Evolutionary conservation across 1,284 basidiomycete genomes (phyloP), one percentile per base, ranked within the genome.

Genomic region (Filobasidium uniguttulatum): DNA sequence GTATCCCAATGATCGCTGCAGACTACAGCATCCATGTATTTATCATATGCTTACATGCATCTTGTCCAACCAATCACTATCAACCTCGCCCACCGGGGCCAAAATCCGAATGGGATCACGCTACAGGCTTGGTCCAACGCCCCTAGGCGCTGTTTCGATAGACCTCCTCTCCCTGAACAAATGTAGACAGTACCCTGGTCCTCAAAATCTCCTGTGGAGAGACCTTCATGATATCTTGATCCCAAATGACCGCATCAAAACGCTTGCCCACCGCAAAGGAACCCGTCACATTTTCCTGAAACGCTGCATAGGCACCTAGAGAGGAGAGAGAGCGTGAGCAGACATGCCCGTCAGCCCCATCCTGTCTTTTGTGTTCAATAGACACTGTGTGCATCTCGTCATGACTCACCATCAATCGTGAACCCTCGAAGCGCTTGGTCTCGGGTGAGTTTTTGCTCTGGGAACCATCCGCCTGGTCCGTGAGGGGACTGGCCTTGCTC

Each of bases 231-330:
- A 91, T 81, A 68, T 93, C 78, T 35, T 76, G 75, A 60, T 88
- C 79, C 49, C 89, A 73, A 5, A 91, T 69, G 20, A 89, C 83
- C 55, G 85, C 86, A 63, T 94, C 89, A 5, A 88, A 89, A 56
- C 80, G 78, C 65, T 86, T 87, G 3, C 87, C 85, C 0, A 73
- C 64, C 1, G 68, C 70, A 35, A 94, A 72, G 0, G 80, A 83
- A 28, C 72, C 87, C 0, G 82, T 69, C 8, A 73, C 69, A 19
- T 78, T 65, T 59, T 89, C 85, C 1, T 80, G 72, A 62, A 91
- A 90, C 0, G 84, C 78, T 0, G 89, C 88, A 60, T 84, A 90
- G 0, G 90, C 88, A 0, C 85, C 65, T 68, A 2, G 3, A 19
- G 15, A 20, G 40, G n/a, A 23, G 0, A 10, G 15, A 9, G 34